Evolutionary conservation across 345 rosid species (phyloP), one percentile per base, ranked within the genome.

Genomic region (Pseudoturritis turrita): DNA sequence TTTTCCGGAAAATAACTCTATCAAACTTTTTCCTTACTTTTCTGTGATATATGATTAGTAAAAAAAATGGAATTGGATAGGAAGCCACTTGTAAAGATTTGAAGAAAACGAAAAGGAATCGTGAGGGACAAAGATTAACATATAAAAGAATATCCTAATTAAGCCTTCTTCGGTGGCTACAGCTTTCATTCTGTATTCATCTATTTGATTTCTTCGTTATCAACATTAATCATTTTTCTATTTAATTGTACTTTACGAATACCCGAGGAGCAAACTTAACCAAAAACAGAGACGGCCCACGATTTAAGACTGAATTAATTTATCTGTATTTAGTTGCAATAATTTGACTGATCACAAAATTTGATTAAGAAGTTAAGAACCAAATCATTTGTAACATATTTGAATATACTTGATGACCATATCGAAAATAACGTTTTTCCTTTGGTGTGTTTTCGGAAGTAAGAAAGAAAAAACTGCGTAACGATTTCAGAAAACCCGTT

Each of bases 161-260:
- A 47, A 54, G 71, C 71, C 35, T 64, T 55, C 3, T 36, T 17
- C 14, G 77, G 64, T 73, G 65, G 71, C 49, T 54, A 25, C 50
- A 44, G 40, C 54, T 5, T 66, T 52, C 26, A 1, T 53, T 33
- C 9, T 62, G 19, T 62, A 49, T 61, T 39, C 52, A 26, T 52
- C 33, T 18, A 59, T 29, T 71, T 41, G 46, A 33, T 71, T 61
- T 60, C 23, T 60, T 37, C 31, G 19, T 72, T 51, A 18, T 50
- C 35, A 62, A 53, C 28, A 63, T 5, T 11, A 33, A 54, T 33
- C n/a, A 43, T 14, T 55, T 63, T 3, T 64, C 10, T 55, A 23
- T 14, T 35, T 46, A 23, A 26, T 23, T 54, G 40, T 54, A 15
- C 11, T 55, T 8, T 55, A 55, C 21, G 17, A 43, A 21, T 51